A percentile compares a stretch with the other conserved stretches of the same genome.
These are phyloP conservation scores for Volvariella surrecta DNA, from an alignment of 1,284 basidiomycete species.

Conservation along the genomic window DNA sequence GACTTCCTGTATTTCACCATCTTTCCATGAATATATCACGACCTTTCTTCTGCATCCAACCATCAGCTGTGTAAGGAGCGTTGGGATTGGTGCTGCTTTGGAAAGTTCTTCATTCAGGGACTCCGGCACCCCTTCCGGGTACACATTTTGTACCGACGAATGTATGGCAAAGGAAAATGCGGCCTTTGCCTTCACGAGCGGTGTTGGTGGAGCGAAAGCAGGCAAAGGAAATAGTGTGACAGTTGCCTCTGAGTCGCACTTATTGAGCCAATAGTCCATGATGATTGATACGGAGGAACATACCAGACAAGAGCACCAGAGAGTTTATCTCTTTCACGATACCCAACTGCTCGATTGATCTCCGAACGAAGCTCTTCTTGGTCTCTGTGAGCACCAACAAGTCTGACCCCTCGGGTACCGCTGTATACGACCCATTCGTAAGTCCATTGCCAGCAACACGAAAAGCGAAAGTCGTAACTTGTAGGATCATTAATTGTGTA, in stretches of 20 bases:
- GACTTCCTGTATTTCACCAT: constrained; percentile 71
- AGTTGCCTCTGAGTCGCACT: constrained; percentile 37
- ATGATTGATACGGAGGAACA: constrained; percentile 15
- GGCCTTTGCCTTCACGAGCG: constrained; percentile 64
- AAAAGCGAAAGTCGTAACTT: constrained; percentile 14
- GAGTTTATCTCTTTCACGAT: constrained; percentile 79
- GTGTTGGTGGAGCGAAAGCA: constrained; percentile 57
- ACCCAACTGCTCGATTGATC: constrained; percentile 80
- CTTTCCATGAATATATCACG: constrained; percentile 82
- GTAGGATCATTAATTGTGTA: constrained; percentile 41
- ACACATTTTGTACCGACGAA: constrained; percentile 45
- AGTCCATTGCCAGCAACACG: neutral
- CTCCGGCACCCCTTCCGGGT: constrained; percentile 15
- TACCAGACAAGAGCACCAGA: constrained; percentile 77
- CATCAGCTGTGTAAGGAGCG: constrained; percentile 67
- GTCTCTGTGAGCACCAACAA: constrained; percentile 49
- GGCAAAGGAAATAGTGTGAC: constrained; percentile 62
- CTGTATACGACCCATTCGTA: constrained; percentile 7
- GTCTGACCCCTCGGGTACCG: constrained; percentile 25
- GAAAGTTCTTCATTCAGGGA: constrained; percentile 21
- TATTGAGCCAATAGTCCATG: neutral
- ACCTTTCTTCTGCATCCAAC: constrained; percentile 84
- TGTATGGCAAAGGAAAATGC: constrained; percentile 78
- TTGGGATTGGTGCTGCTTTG: constrained; percentile 40
- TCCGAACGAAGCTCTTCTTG: constrained; percentile 56